These are phyloP conservation scores for Microcyclospora tardicrescens DNA, from an alignment of 2,329 filamentous ascomycete genomes.

Conservation along the genomic window DNA sequence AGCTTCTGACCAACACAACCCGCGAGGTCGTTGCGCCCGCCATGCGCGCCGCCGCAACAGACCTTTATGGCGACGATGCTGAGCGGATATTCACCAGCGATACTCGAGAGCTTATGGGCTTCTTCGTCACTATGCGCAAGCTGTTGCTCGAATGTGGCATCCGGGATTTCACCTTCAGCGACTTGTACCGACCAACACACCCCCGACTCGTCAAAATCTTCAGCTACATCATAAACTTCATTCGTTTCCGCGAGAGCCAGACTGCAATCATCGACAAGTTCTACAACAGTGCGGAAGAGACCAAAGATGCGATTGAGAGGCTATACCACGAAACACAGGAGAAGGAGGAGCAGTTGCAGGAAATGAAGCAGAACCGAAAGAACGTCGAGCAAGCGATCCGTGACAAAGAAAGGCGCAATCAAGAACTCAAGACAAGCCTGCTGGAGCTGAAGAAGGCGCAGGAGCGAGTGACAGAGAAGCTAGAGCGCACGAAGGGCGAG, in stretches of 20 bases:
- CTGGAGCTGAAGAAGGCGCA: constrained; percentile 71
- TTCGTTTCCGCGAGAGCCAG: constrained; percentile 89
- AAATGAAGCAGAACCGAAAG: constrained; percentile 67
- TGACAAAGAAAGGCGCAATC: constrained; percentile 75
- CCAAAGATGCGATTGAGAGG: constrained; percentile 75
- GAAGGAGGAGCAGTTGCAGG: constrained; percentile 64
- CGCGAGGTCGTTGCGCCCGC: constrained; percentile 87
- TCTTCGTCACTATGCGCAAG: constrained; percentile 72
- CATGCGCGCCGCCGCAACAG: constrained; percentile 83
- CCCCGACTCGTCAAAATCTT: constrained; percentile 88
- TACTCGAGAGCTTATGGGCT: constrained; percentile 88
- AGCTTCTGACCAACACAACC: constrained; percentile 84
- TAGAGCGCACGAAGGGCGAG: constrained; percentile 71
- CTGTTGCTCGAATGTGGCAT: constrained; percentile 79
- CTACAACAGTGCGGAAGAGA: constrained; percentile 79
- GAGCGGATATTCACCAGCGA: constrained; percentile 70
- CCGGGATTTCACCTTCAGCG: constrained; percentile 83
- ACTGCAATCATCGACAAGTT: constrained; percentile 81
- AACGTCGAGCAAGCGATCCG: constrained; percentile 69
- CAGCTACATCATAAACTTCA: constrained; percentile 97
- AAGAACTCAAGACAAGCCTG: constrained; percentile 71
- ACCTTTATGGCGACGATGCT: constrained; percentile 69
- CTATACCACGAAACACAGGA: constrained; percentile 78
- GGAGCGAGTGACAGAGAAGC: constrained; percentile 65
- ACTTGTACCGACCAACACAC: constrained; percentile 82